A percentile compares a stretch with the other conserved stretches of the same genome.
phyloP scores from a whole-genome alignment of 2,329 filamentous ascomycete species.

The Penicillium sp. region DNA sequence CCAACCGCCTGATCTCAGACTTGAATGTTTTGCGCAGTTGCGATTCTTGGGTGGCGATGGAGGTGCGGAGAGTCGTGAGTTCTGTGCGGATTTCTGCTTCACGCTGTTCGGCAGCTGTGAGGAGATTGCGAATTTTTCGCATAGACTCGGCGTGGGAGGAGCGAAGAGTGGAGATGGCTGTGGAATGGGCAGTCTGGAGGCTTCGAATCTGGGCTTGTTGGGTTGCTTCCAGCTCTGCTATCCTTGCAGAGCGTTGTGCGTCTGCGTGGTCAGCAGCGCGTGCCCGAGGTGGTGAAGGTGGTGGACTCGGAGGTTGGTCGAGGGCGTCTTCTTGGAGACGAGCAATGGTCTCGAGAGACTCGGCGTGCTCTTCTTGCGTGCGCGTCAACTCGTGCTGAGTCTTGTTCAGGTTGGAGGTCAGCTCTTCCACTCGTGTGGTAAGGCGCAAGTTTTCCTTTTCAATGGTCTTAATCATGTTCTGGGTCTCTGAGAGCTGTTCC shows the following conservation, averaged over 20 bases:
- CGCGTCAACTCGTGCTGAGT: conserved; percentile 34
- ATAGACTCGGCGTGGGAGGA: conserved; percentile 41
- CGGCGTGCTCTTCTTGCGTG: conserved; percentile 35
- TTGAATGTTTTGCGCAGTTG: conserved; percentile 33
- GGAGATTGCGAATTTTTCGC: conserved; percentile 38
- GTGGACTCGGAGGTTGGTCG: conserved; percentile 34
- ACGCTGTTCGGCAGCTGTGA: conserved; percentile 38
- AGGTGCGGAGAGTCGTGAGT: conserved; percentile 32
- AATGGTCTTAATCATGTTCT: conserved; percentile 40
- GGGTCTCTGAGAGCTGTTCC: conserved; percentile 41
- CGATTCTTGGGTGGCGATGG: conserved; percentile 22
- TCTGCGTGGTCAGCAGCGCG: conserved; percentile 8
- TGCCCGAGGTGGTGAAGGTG: conserved; percentile 30
- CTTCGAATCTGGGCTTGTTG: conserved; percentile 41
- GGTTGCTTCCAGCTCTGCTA: conserved; percentile 31
- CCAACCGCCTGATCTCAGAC: conserved; percentile 37
- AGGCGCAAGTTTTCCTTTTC: conserved; percentile 45
- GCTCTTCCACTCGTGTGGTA: conserved; percentile 36
- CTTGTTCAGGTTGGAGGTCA: conserved; percentile 36
- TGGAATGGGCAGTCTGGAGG: conserved; percentile 41
- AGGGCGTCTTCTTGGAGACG: conserved; percentile 32
- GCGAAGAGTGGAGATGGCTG: conserved; percentile 40
- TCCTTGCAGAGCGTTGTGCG: conserved; percentile 12
- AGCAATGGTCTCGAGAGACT: conserved; percentile 34
- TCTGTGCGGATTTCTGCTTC: conserved; percentile 38